Evolutionary conservation across 768 basidiomycete genomes (phyloP).

Genomic region (Termitomyces sp.): DNA sequence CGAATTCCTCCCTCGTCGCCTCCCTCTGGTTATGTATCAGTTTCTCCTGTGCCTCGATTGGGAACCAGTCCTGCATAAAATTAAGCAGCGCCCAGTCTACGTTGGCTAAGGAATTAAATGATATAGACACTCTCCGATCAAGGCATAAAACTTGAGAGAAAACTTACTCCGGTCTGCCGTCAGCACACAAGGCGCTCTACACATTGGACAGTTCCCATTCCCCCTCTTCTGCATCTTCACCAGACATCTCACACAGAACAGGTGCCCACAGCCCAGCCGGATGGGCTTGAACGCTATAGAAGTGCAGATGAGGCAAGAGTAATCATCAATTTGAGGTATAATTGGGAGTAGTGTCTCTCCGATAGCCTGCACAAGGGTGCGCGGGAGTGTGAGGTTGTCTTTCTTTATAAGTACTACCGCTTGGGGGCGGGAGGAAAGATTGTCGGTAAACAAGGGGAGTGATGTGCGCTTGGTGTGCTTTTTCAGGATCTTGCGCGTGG

Average conservation of each 20-base stretch:
- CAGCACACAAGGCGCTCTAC: conserved; percentile 73
- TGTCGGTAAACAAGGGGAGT: conserved; percentile 52
- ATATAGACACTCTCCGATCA: neutral
- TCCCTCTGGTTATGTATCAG: conserved; percentile 73
- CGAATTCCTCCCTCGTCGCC: conserved; percentile 62
- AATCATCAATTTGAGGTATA: conserved; percentile 79
- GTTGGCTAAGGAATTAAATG: conserved; percentile 45
- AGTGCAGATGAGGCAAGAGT: conserved; percentile 84
- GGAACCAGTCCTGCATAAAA: conserved; percentile 94
- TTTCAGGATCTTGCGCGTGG: conserved; percentile 90
- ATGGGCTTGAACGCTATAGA: conserved; percentile 92
- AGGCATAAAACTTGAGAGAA: neutral
- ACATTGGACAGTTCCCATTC: conserved; percentile 78
- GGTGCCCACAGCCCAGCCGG: conserved; percentile 73
- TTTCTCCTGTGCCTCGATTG: conserved; percentile 74
- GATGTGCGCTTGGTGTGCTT: conserved; percentile 91
- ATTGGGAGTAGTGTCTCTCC: conserved; percentile 80
- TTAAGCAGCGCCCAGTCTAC: conserved; percentile 77
- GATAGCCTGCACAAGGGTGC: conserved; percentile 71
- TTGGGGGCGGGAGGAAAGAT: conserved; percentile 12
- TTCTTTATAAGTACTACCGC: conserved; percentile 13
- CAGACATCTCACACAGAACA: conserved; percentile 76
- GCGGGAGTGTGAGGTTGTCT: conserved; percentile 22
- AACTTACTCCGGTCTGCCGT: conserved; percentile 71
- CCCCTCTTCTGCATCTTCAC: conserved; percentile 90